Conservation (phyloP, 2,329 filamentous ascomycete species). For the Colletotrichum sojae region DNA sequence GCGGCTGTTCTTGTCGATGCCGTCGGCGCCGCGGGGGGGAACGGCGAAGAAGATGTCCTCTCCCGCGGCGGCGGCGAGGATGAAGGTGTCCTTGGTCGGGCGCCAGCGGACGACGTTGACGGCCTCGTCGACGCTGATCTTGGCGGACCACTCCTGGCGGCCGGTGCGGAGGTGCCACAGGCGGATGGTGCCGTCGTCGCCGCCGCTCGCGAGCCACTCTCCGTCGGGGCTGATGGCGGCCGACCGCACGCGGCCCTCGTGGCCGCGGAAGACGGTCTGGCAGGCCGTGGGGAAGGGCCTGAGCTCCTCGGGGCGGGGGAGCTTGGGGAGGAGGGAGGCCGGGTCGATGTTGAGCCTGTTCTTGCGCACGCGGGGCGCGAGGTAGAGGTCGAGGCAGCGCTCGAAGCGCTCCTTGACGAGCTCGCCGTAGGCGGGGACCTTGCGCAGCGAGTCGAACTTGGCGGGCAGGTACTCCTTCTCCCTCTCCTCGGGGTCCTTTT, state of each 20-base stretch:
- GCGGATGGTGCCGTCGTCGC: conserved; percentile 92
- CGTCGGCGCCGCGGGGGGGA: conserved; percentile 80
- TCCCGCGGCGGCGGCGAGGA: conserved; percentile 87
- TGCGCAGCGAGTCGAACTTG: conserved; percentile 86
- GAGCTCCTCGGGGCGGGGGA: conserved; percentile 93
- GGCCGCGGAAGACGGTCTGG: conserved; percentile 88
- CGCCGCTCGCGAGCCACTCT: conserved; percentile 89
- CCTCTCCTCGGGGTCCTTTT: conserved; percentile 88
- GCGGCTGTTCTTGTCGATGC: conserved; percentile 80
- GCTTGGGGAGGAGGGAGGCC: conserved; percentile 89
- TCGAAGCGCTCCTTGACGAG: conserved; percentile 98
- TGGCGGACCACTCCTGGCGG: conserved; percentile 88
- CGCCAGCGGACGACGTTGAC: conserved; percentile 93
- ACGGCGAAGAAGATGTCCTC: conserved; percentile 90
- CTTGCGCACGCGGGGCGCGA: conserved; percentile 91
- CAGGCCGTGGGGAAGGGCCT: conserved; percentile 95
- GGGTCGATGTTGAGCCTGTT: conserved; percentile 98
- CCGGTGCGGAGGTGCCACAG: conserved; percentile 92
- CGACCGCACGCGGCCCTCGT: conserved; percentile 88
- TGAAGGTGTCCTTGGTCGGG: conserved; percentile 82
- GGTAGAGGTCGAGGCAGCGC: conserved; percentile 92
- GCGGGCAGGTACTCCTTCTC: conserved; percentile 90
- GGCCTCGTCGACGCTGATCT: conserved; percentile 81
- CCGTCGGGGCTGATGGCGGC: conserved; percentile 89
- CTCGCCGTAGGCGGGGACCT: conserved; percentile 89